Base-by-base conservation (phyloP, 1,139 yeast species). In the Geotrichum phurueaensis region DNA sequence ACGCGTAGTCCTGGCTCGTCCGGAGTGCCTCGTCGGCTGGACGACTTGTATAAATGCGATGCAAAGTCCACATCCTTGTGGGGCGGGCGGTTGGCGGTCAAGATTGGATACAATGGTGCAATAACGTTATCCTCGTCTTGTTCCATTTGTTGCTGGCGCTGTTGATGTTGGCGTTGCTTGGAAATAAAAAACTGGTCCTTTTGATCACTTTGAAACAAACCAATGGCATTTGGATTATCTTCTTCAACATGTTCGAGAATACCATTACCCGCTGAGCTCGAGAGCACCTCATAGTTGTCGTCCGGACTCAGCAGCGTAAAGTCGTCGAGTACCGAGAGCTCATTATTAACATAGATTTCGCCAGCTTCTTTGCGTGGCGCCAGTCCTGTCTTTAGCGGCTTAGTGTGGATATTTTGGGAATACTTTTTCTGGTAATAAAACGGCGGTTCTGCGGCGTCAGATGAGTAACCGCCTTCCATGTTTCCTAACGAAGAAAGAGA, bases 241-340 rank as follows among this genome's bases (percentile, higher is more conserved):
- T 50, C 53, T 20, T 22, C 33, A 25, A 50, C 20, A 23, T 25
- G 53, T 20, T 22, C 29, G 23, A 36, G 43, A 36, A 36, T 13
- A 36, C 43, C 43, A n/a, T 36, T 36, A 36, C 43, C 43, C 18
- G 18, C 43, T n/a, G 43, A 36, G 43, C 43, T 36, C 7, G 56
- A 25, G 3, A 61, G 62, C 22, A 61, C 33, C 51, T 61, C 63
- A 31, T 55, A 61, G 56, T 61, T 59, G 55, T 61, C 63, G 33
- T 56, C 59, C 10, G 63, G 62, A 31, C 55, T 54, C 50, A 61
- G 56, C 27, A 59, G 54, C 7, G 63, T 56, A 25, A 56, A 61
- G 20, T 61, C 63, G 43, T 59, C 63, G 12, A 61, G 49, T 6
- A 47, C 49, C 13, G 57, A 49, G 12, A 29, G 15, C 15, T 56